These are phyloP conservation scores for Irpex sp. DNA, from an alignment of 1,284 basidiomycete species.

Conservation along the genomic window DNA sequence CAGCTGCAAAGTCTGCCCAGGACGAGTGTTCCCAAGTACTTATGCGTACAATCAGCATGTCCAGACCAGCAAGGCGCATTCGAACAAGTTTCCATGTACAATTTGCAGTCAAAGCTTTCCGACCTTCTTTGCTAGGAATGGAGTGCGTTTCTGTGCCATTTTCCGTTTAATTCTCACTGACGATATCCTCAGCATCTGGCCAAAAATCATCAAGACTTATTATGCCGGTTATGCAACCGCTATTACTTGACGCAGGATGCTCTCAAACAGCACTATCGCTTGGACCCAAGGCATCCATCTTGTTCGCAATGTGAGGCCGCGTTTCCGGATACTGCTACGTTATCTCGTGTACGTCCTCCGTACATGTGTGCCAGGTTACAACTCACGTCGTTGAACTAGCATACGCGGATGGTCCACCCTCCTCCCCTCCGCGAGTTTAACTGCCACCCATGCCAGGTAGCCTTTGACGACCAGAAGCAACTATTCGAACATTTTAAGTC, in stretches of 20 bases:
- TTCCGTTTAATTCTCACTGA: neutral
- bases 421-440: neutral
- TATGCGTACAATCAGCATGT: slow-evolving; percentile 10
- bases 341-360: slow-evolving; percentile 6
- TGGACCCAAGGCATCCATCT: slow-evolving; percentile 8
- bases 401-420: slow-evolving; percentile 1
- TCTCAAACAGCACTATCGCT: slow-evolving; percentile 13
- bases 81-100: slow-evolving; percentile 3
- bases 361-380: neutral
- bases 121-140: slow-evolving; percentile 8
- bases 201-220: slow-evolving; percentile 7
- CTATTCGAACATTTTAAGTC: slow-evolving; percentile 9
- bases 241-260: slow-evolving; percentile 9
- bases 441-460: slow-evolving; percentile 2
- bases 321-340: slow-evolving; percentile 4
- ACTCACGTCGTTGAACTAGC: neutral
- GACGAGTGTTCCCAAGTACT: slow-evolving; percentile 6
- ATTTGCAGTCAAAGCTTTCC: slow-evolving; percentile 11
- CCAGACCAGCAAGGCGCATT: slow-evolving; percentile 6
- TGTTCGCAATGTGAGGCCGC: slow-evolving; percentile 11
- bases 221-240: slow-evolving; percentile 14
- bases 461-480: neutral
- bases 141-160: slow-evolving; percentile 3
- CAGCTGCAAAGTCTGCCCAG: slow-evolving; percentile 9
- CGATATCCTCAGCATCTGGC: slow-evolving; percentile 4